Base-by-base conservation (phyloP, 2,329 filamentous ascomycete species). In the Exophiala calicioides region DNA sequence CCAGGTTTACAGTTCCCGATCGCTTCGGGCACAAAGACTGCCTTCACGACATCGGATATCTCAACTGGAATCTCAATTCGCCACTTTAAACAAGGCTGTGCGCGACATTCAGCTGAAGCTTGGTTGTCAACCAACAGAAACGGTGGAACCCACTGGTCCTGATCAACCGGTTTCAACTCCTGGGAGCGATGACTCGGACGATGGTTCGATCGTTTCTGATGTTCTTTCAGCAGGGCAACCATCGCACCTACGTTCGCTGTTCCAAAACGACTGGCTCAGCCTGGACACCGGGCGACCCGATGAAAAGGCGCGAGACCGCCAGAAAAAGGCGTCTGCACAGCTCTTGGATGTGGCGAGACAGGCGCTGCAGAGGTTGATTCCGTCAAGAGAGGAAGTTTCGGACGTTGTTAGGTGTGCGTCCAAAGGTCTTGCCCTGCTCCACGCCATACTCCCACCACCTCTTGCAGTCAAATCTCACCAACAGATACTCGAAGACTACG, bases 181-280 rank as follows among this genome's bases (percentile, higher is more conserved):
- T 4, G 36, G 23, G 26, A 38, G 43, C 12, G 37, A 46, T 33
- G 41, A 36, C n/a, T 45, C 47, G 19, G 47, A 50, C 16, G 34
- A 35, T 23, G 39, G 35, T n/a, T 49, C 48, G 3, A 42, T 40
- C 16, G 27, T 24, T 18, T 47, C 47, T 3, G 52, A 49, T 27
- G 46, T 45, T 12, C 16, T 54, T 3, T 31, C 37, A 12, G 41
- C 49, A 10, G 47, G 52, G 16, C 40, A 30, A 16, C 43, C 41
- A 16, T 37, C 47, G 5, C 44, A 52, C 19, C 20, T 54, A 12
- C 44, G 41, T 13, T 44, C 44, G 4, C 26, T 54, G 19, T 54
- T 54, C 26, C 43, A 51, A 20, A 51, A 51, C 37, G 44, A 54
- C 10, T 42, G 27, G 47, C 10, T 54, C 38, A 48, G 44, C 34